Conservation (phyloP, 441 rosid genomes). For the Populus hybrid region DNA sequence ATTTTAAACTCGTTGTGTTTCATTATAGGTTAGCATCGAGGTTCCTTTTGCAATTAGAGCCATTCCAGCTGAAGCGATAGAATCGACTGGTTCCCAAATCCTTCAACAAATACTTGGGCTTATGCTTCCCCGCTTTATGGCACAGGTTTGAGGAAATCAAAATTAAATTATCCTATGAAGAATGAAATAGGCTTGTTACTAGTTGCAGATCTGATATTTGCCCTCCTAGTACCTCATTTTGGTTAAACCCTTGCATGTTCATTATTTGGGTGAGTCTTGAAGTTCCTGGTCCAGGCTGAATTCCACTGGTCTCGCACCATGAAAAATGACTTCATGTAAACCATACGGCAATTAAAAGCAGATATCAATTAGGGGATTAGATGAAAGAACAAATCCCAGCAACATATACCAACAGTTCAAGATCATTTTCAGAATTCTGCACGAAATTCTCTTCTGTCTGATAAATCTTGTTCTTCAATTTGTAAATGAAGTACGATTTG, state of each 20-base stretch:
- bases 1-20: not conserved
- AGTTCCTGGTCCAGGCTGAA: not conserved
- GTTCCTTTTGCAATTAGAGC: slow-evolving; percentile 75
- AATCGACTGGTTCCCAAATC: slow-evolving; percentile 75
- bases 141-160: slow-evolving; percentile 55
- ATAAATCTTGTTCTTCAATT: not conserved
- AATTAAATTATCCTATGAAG: slow-evolving; percentile 10
- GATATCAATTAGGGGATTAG: not conserved
- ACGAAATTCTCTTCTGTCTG: not conserved
- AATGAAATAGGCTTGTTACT: slow-evolving; percentile 3
- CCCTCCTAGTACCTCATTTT: not conserved
- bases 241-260: not conserved
- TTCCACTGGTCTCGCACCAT: not conserved
- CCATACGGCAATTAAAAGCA: not conserved
- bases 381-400: not conserved
- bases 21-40: slow-evolving; percentile 66
- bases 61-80: slow-evolving; percentile 68
- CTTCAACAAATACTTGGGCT: slow-evolving; percentile 76
- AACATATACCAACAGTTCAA: not conserved
- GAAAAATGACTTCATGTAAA: not conserved
- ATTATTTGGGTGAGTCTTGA: not conserved
- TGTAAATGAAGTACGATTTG: not conserved
- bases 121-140: slow-evolving; percentile 91
- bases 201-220: not conserved
- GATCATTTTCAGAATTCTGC: not conserved